Evolutionary conservation across 225 moss, liverwort and hornwort species (phyloP).

Genomic region (Sphagnum contortum): DNA sequence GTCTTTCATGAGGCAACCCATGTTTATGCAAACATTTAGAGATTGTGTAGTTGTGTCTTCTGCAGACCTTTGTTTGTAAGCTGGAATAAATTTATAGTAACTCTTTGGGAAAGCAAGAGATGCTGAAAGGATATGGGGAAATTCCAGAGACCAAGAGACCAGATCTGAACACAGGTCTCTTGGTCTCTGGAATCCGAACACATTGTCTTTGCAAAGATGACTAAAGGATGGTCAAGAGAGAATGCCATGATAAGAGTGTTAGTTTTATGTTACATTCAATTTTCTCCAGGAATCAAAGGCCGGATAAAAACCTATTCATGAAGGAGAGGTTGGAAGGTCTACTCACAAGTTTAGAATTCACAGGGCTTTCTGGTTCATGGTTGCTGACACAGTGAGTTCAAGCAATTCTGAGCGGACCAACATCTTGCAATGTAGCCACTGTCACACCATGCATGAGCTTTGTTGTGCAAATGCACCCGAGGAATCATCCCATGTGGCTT

Average conservation of each 20-base stretch:
- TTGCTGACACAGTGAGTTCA: slow-evolving; percentile 68
- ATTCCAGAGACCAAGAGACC: background rate
- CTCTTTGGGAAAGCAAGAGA: background rate
- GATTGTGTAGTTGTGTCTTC: background rate
- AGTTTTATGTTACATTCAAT: too few species aligned
- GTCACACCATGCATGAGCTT: slow-evolving; percentile 93
- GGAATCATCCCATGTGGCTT: too few species aligned
- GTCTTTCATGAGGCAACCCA: background rate
- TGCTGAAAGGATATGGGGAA: background rate
- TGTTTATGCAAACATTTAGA: background rate
- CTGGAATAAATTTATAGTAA: background rate
- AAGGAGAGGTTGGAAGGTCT: background rate
- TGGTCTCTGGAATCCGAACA: too few species aligned
- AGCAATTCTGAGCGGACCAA: slow-evolving; percentile 48
- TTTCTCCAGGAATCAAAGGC: too few species aligned
- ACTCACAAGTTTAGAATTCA: slow-evolving; percentile 57
- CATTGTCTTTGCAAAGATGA: background rate
- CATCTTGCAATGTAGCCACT: slow-evolving; percentile 62
- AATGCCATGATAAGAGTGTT: too few species aligned
- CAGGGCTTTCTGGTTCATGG: slow-evolving; percentile 37
- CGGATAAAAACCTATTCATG: too few species aligned
- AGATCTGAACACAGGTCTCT: too few species aligned
- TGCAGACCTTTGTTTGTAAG: background rate
- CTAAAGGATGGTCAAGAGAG: too few species aligned
- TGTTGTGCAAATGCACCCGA: slow-evolving; percentile 53